phyloP scores from a whole-genome alignment of 2,329 filamentous ascomycete species.

The Aspergillus texensis region DNA sequence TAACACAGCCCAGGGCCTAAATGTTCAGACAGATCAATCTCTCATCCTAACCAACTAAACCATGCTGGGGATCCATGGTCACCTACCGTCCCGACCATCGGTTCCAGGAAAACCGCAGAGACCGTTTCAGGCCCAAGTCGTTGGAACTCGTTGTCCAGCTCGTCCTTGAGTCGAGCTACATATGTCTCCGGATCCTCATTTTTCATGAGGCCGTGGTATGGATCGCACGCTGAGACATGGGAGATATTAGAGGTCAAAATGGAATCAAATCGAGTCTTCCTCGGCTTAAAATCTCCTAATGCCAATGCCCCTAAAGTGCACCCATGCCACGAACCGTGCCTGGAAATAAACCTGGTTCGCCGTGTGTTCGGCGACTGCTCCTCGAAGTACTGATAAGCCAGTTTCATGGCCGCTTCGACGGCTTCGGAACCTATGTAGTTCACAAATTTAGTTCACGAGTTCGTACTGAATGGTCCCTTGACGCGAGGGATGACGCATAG shows the following conservation, averaged over 20 bases:
- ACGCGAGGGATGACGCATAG: not conserved
- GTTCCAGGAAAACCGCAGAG: constrained; percentile 71
- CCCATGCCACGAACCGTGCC: constrained; percentile 68
- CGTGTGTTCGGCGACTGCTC: constrained; percentile 55
- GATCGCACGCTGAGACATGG: constrained; percentile 65
- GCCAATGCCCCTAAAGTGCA: constrained; percentile 69
- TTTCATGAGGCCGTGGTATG: constrained; percentile 57
- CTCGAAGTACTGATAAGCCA: constrained; percentile 65
- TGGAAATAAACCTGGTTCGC: constrained; percentile 63
- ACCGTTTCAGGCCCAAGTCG: constrained; percentile 65
- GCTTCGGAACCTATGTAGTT: constrained; percentile 61
- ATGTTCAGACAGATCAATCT: not conserved
- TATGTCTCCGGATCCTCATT: constrained; percentile 60
- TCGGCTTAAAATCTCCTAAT: constrained; percentile 62
- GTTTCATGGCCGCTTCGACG: constrained; percentile 67
- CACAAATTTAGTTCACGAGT: not conserved
- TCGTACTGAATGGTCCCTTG: not conserved
- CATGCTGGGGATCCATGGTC: not conserved
- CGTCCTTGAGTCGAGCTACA: constrained; percentile 59
- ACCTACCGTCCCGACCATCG: constrained; percentile 64
- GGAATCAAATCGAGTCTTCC: constrained; percentile 62
- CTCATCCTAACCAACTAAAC: not conserved
- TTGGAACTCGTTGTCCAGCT: constrained; percentile 68
- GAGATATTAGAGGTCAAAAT: constrained; percentile 58
- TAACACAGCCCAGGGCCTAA: constrained; percentile 62